A percentile compares a stretch with the other conserved stretches of the same genome.
Conservation (phyloP, 192 early-diverging fungal species). For the Gamsiella multidivaricata region DNA sequence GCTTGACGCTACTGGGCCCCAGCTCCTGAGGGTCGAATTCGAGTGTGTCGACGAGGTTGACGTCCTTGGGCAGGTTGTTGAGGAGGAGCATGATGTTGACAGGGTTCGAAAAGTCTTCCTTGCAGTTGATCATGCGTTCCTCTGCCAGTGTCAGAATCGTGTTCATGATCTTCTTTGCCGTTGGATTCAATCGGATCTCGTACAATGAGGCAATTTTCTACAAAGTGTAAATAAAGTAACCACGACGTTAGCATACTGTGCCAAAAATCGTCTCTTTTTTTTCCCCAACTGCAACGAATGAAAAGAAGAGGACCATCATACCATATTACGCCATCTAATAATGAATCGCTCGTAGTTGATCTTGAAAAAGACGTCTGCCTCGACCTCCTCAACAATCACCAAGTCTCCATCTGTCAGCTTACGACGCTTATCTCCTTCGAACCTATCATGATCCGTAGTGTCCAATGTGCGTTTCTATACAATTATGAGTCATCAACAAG, state of each 20-base stretch:
- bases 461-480: constrained; percentile 48
- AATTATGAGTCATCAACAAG: no score
- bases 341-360: constrained; percentile 75
- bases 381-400: constrained; percentile 55
- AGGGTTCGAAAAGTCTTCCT: constrained; percentile 52
- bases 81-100: constrained; percentile 19
- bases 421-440: constrained; percentile 24
- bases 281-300: background rate
- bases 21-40: constrained; percentile 37
- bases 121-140: constrained; percentile 63
- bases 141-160: constrained; percentile 69
- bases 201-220: constrained; percentile 70
- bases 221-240: background rate
- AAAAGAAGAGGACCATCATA: constrained; percentile 2
- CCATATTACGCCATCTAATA: constrained; percentile 72
- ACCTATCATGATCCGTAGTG: constrained; percentile 2
- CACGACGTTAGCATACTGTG: background rate
- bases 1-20: constrained; percentile 19
- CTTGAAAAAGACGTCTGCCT: constrained; percentile 71
- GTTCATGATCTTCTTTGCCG: constrained; percentile 69
- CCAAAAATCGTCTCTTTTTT: background rate
- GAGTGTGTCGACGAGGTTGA: constrained; percentile 35
- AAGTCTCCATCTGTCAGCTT: constrained; percentile 15
- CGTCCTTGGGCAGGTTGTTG: constrained; percentile 28
- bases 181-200: constrained; percentile 68